Evolutionary conservation across 495 filamentous ascomycete species (phyloP), one percentile per base, ranked within the genome.

Genomic region (Collariella sp.): DNA sequence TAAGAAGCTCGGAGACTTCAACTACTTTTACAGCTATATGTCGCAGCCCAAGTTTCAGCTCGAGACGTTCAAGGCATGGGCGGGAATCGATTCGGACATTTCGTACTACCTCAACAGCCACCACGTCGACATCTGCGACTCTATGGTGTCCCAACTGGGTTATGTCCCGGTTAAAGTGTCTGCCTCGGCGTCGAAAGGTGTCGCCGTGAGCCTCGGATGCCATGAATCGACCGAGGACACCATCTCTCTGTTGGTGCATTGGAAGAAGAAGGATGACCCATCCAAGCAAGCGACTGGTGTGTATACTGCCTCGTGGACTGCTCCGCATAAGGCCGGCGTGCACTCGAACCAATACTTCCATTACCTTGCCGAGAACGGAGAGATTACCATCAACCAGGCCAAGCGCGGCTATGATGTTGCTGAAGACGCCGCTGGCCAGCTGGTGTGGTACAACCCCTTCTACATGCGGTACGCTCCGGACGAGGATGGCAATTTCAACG

Each of bases 11-110:
- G 91, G 91, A 46, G 87, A 95, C 68, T 95, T 95, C 80, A 95
- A 94, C 72, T 96, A 96, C 76, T 96, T 95, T 71, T 96, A 95
- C 75, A 85, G 80, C 58, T 96, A 96, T 75, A 96, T 96, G 91
- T 86, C 81, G 46, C 91, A 96, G 76, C 91, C 91, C 20, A 96
- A 96, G 67, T 83, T 70, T 18, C 91, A 96, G 71, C 77, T 96
- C 6, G 88, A 94, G 73, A 96, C 91, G 0, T 96, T 96, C 83
- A 93, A 89, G 69, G 87, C 90, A 0, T 96, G 91, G 91, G 91
- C 91, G 0, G 91, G 91, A 44, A 79, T 81, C 48, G 89, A 96
- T 62, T 88, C 83, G 33, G 91, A 96, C 71, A 95, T 96, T 61
- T 88, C 83, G 2, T 96, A 96, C 71, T 96, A 95, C 64, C 79